Base-by-base conservation (phyloP, 371 early-diverging fungal species). In the Fennellomyces sp. region DNA sequence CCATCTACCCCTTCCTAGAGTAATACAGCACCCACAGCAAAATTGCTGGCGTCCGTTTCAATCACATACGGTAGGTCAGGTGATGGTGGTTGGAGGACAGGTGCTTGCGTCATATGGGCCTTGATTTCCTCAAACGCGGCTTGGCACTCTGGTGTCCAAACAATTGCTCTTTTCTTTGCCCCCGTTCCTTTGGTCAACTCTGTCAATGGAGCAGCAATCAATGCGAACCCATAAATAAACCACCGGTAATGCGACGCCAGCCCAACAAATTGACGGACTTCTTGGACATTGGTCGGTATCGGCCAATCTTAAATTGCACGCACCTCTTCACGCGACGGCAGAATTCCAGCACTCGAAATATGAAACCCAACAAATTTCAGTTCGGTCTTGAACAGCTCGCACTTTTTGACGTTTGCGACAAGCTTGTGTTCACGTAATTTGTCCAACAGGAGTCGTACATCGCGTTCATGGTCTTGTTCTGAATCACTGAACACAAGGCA, bases 401-500 rank as follows among this genome's bases (percentile, higher is more conserved):
- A 88, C 59, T 90, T 90, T 42, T 69, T 61, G 7, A 65, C 48
- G 15, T 83, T 82, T 0, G 49, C 62, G 12, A 64, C 69, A 3
- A 88, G 54, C 0, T 68, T 39, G 7, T 72, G 49, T 10, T 76
- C 31, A 0, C 55, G 28, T 3, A 88, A 65, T 12, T 64, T 35
- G 0, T 66, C 8, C 4, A 85, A 53, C 2, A 85, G 78, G 3
- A 27, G 36, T 7, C 55, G 29, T 12, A 82, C 35, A 59, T 54
- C 35, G 7, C 13, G 17, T 17, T 29, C 1, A 36, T 54, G 56
- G 82, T 68, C 69, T 54, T 54, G 35, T 1, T n/a, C 17, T 6
- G 54, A 30, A 17, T 54, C 35, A 36, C 54, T 54, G 4, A 35
- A 54, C 12, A 54, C 26, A 19, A 54, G 21, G 23, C 58, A 80